phyloP scores from a whole-genome alignment of 352 stramenopile genomes.

The Sclerospora graminicola region DNA sequence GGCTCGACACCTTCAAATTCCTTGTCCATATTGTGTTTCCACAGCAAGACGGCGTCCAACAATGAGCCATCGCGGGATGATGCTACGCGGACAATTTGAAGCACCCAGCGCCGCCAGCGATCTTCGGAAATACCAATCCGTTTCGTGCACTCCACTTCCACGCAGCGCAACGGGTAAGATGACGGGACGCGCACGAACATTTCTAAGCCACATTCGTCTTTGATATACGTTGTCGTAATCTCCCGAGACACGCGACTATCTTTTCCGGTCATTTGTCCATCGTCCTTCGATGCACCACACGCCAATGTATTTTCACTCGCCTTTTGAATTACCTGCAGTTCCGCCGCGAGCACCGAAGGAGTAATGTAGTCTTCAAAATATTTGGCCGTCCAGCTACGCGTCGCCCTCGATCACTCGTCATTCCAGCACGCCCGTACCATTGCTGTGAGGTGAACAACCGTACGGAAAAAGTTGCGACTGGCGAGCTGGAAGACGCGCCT shows the following conservation, averaged over 20 bases:
- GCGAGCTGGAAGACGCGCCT: conserved; percentile 36
- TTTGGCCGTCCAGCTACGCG: conserved; percentile 75
- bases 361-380: conserved; percentile 87
- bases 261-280: conserved; percentile 80
- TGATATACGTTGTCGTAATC: conserved; percentile 88
- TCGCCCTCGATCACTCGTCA: conserved; percentile 72
- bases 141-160: conserved; percentile 87
- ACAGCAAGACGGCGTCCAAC: conserved; percentile 86
- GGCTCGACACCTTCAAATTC: conserved; percentile 89
- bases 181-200: conserved; percentile 84
- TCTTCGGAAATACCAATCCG: conserved; percentile 87
- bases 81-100: conserved; percentile 89
- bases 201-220: conserved; percentile 87
- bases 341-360: conserved; percentile 59
- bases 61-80: conserved; percentile 84
- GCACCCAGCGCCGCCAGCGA: conserved; percentile 86
- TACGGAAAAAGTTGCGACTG: conserved; percentile 73
- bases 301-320: conserved; percentile 26
- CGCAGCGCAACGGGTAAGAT: conserved; percentile 83
- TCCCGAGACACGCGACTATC: conserved; percentile 79
- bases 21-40: conserved; percentile 89
- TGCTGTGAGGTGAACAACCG: conserved; percentile 65
- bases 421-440: conserved; percentile 89
- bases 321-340: conserved; percentile 70
- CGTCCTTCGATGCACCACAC: conserved; percentile 40